Evolutionary conservation across 2,329 filamentous ascomycete genomes (phyloP), one percentile per base, ranked within the genome.

Genomic region (Colletotrichum zoysiae): DNA sequence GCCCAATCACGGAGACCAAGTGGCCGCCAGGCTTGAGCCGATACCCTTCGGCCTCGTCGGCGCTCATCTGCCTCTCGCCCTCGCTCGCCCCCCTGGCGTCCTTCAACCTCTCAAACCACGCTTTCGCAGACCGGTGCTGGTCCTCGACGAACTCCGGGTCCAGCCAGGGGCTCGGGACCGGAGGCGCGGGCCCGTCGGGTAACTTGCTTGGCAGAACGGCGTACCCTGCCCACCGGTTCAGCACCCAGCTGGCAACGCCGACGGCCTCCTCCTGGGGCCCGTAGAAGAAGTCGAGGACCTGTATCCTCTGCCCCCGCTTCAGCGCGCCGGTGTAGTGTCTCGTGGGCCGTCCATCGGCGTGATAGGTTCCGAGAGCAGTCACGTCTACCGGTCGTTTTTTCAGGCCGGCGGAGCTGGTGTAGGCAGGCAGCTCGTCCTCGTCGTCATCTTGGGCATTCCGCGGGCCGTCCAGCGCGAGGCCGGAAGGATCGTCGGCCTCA

Each of bases 261-360:
- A 75, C 74, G 5, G 76, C 75, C 14, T 71, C 67, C 12, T 73
- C 59, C 11, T 70, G 69, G 0, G 76, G 76, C 14, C 76, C 76
- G 59, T 76, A 77, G 20, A 77, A 76, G 46, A 74, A 73, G 23
- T 77, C 74, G n/a, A 76, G 59, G 1, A 77, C 75, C 42, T 75
- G 73, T 5, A 74, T 74, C 20, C 75, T 74, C 40, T 76, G 71
- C 7, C 74, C 71, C 0, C 75, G 48, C 33, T 80, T 78, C 18
- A 84, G 73, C 2, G 81, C 80, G 2, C 82, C 82, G 20, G 79
- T 78, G 73, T 84, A 84, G 51, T 80, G 73, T 23, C 81, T 79
- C 16, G 79, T 79, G 46, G 77, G 76, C 53, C 78, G 57, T 4
- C 67, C 64, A 6, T 71, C 72, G 14, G 73, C 67, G 33, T 73